phyloP scores from a whole-genome alignment of 129 eudicot genomes.

The Flaveria robusta region DNA sequence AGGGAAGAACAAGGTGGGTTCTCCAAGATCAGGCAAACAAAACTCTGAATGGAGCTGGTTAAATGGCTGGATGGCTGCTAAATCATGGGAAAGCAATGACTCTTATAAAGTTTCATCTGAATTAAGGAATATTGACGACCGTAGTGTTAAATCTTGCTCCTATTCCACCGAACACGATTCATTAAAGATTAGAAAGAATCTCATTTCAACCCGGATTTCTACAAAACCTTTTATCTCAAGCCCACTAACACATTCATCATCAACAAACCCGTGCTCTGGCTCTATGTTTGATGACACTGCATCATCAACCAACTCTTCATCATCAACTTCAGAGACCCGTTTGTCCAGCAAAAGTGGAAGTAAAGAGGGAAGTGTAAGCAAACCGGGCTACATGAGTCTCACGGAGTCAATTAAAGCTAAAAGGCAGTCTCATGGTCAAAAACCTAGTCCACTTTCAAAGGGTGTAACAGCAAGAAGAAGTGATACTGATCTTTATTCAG shows the following conservation, averaged over 20 bases:
- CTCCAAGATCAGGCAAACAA: constrained; percentile 44
- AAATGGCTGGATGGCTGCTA: constrained; percentile 93
- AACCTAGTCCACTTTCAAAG: constrained; percentile 59
- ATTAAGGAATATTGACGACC: constrained; percentile 37
- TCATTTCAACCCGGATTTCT: constrained; percentile 53
- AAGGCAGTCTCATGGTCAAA: constrained; percentile 45
- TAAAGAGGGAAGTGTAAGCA: constrained; percentile 40
- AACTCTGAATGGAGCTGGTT: constrained; percentile 64
- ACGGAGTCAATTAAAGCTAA: constrained; percentile 87
- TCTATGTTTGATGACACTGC: constrained; percentile 59
- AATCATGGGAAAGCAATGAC: constrained; percentile 66
- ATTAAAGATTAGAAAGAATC: constrained; percentile 45
- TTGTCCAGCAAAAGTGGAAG: constrained; percentile 45
- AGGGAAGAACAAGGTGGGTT: constrained; percentile 9
- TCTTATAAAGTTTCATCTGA: constrained; percentile 36
- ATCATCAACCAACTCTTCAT: constrained; percentile 61
- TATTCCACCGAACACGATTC: constrained; percentile 48
- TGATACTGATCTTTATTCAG: constrained; percentile 59
- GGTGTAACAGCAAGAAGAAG: constrained; percentile 59
- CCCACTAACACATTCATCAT: constrained; percentile 48
- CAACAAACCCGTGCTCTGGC: constrained; percentile 62
- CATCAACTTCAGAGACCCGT: constrained; percentile 64
- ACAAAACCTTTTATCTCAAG: constrained; percentile 44
- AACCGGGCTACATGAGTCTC: constrained; percentile 73
- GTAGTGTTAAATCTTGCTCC: constrained; percentile 39